These are phyloP conservation scores for Sophora flavescens DNA, from an alignment of 306 rosid species.

Conservation along the genomic window DNA sequence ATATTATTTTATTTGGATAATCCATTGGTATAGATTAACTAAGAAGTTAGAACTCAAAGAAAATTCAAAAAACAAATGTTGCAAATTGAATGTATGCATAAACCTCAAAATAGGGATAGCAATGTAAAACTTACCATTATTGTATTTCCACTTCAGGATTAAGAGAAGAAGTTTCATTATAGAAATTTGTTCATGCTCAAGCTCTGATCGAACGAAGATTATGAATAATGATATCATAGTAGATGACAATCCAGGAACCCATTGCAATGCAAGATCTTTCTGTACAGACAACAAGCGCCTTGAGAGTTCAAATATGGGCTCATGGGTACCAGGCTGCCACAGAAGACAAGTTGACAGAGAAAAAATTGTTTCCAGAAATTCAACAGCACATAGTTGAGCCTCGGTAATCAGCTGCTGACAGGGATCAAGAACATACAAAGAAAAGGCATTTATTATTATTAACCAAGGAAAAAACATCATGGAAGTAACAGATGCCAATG, in stretches of 20 bases:
- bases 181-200: conserved; percentile 87
- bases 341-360: conserved; percentile 63
- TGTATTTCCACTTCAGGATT: conserved; percentile 80
- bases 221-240: conserved; percentile 63
- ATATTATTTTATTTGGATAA: too few species aligned
- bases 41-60: conserved; percentile 15
- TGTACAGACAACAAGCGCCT: conserved; percentile 73
- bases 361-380: conserved; percentile 71
- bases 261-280: conserved; percentile 76
- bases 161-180: conserved; percentile 66
- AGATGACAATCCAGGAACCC: conserved; percentile 66
- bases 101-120: conserved; percentile 27
- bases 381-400: conserved; percentile 74
- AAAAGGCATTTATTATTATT: conserved; percentile 10
- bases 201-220: conserved; percentile 75
- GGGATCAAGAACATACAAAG: conserved; percentile 35
- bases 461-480: conserved; percentile 34
- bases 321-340: conserved; percentile 60
- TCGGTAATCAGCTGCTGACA: conserved; percentile 64
- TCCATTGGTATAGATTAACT: conserved; percentile 7
- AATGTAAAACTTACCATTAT: conserved; percentile 60
- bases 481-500: conserved; percentile 6
- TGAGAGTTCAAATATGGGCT: conserved; percentile 70
- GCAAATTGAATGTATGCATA: conserved; percentile 37
- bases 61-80: conserved; percentile 14